A percentile compares a stretch with the other conserved stretches of the same genome.
Evolutionary conservation across 257 asterid genomes (phyloP).

Genomic region (Ilex asprella): DNA sequence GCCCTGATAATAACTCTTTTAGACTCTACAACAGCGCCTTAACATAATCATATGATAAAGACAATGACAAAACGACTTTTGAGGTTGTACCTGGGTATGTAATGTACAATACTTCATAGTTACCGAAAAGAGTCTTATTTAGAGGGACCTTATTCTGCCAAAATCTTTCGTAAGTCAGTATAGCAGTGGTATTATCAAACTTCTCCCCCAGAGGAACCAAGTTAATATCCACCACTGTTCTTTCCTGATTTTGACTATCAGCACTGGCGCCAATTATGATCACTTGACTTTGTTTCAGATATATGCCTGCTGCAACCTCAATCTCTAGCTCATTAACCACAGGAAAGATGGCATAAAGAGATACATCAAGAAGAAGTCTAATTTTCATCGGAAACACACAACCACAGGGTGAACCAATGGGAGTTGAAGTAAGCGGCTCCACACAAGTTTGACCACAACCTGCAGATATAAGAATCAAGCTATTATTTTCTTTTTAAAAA

Average conservation of each 20-base stretch:
- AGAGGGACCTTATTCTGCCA: conserved; percentile 77
- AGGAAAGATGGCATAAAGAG: conserved; percentile 72
- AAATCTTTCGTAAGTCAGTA: conserved; percentile 74
- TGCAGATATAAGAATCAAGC: conserved; percentile 28
- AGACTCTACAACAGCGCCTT: conserved; percentile 17
- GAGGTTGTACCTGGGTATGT: conserved; percentile 67
- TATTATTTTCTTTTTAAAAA: neutral
- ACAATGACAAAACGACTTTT: neutral
- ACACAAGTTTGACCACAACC: conserved; percentile 84
- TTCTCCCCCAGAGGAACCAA: conserved; percentile 89
- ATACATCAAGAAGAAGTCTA: conserved; percentile 69
- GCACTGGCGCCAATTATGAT: conserved; percentile 82
- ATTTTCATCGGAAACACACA: conserved; percentile 95
- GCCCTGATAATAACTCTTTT: conserved; percentile 40
- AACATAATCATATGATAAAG: conserved; percentile 2
- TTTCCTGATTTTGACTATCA: conserved; percentile 70
- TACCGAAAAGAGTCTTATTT: conserved; percentile 82
- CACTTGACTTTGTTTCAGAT: conserved; percentile 84
- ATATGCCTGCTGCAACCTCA: conserved; percentile 91
- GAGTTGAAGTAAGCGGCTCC: conserved; percentile 79
- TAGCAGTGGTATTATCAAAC: conserved; percentile 89
- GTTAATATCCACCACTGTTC: conserved; percentile 71
- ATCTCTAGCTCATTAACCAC: conserved; percentile 71
- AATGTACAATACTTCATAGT: conserved; percentile 55
- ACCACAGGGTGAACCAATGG: conserved; percentile 82